Conservation (phyloP, 345 rosid species). For the Erucastrum elatum region DNA sequence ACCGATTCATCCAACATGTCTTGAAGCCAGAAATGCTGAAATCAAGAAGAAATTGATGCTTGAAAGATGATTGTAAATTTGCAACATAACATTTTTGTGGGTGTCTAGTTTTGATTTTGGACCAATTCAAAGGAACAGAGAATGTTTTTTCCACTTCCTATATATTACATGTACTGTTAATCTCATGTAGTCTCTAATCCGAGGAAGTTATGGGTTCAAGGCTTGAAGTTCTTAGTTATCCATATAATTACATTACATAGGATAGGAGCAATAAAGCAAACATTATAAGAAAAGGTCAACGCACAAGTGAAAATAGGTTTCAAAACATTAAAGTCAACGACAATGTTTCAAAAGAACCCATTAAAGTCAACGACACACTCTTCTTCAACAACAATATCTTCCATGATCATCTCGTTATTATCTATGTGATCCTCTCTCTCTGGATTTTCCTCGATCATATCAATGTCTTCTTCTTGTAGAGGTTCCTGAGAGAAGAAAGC, state of each 20-base stretch:
- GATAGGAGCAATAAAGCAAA: constrained; percentile 16
- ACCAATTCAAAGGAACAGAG: not conserved
- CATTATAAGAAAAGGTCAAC: constrained; percentile 26
- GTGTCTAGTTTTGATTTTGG: not conserved
- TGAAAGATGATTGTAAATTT: constrained; percentile 14
- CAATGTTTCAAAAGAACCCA: constrained; percentile 34
- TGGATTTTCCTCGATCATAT: constrained; percentile 21
- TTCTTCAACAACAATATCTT: constrained; percentile 12
- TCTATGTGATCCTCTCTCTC: constrained; percentile 8
- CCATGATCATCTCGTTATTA: constrained; percentile 29
- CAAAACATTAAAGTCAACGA: constrained; percentile 35
- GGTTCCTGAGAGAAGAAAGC: constrained; percentile 21
- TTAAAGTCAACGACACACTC: constrained; percentile 31
- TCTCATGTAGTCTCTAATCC: not conserved
- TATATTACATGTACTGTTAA: not conserved
- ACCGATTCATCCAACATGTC: constrained; percentile 15
- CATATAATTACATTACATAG: not conserved
- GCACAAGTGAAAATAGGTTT: constrained; percentile 8
- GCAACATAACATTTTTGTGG: not conserved
- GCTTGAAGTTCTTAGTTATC: not conserved
- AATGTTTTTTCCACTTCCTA: not conserved
- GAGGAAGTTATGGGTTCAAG: not conserved
- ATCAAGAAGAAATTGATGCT: not conserved
- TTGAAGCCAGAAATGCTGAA: not conserved
- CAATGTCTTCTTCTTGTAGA: constrained; percentile 24